These are phyloP conservation scores for Cyclotella distinguenda DNA, from an alignment of 108 stramenopile genomes.

Conservation along the genomic window DNA sequence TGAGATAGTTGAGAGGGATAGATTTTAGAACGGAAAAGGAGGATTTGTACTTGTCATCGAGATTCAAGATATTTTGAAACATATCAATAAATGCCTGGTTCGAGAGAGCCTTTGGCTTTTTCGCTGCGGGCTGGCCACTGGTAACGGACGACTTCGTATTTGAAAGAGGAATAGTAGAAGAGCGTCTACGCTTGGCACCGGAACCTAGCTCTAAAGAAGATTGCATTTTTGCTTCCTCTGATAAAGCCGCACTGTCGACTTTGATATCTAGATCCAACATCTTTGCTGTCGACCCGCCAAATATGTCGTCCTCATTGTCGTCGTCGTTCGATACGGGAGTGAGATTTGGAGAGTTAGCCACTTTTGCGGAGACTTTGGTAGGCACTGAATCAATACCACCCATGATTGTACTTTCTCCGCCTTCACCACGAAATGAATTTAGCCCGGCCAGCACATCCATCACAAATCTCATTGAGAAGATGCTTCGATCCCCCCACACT, in stretches of 20 bases:
- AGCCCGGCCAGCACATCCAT: conserved; percentile 71
- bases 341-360: conserved; percentile 10
- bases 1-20: conserved; percentile 31
- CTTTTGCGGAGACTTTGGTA: background rate
- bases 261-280: conserved; percentile 54
- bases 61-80: conserved; percentile 29
- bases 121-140: background rate
- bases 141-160: conserved; percentile 8
- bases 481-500: conserved; percentile 83
- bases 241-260: conserved; percentile 14
- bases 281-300: conserved; percentile 47
- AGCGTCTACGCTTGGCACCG: conserved; percentile 53
- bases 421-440: conserved; percentile 58
- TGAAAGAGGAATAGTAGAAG: conserved; percentile 14
- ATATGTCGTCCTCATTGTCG: conserved; percentile 53
- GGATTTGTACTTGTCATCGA: conserved; percentile 41
- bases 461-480: conserved; percentile 76
- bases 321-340: conserved; percentile 16
- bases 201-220: conserved; percentile 11
- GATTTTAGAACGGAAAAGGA: conserved; percentile 17
- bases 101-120: conserved; percentile 36
- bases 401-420: background rate
- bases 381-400: conserved; percentile 4
- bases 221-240: conserved; percentile 9
- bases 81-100: conserved; percentile 32